Percentiles rank a stretch among this genome's conserved stretches.
Conservation (phyloP, 108 stramenopile species). For the Fistulifera pelliculosa region DNA sequence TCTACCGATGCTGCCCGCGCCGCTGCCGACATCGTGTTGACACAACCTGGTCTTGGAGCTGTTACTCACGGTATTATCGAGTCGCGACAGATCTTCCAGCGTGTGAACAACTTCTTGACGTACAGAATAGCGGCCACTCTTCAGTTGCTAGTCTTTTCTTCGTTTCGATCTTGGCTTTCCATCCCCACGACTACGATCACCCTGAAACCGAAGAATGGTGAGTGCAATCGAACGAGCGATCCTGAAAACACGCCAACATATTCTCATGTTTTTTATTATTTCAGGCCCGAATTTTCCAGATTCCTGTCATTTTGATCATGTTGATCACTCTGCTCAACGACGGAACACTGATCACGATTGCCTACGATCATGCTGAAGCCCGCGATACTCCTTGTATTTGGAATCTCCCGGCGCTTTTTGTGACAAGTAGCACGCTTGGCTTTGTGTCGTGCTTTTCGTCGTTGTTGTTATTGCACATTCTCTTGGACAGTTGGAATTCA, state of each 20-base stretch:
- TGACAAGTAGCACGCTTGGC: slow-evolving; percentile 32
- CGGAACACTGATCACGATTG: slow-evolving; percentile 63
- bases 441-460: slow-evolving; percentile 34
- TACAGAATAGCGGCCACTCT: slow-evolving; percentile 65
- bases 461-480: slow-evolving; percentile 28
- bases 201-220: slow-evolving; percentile 12
- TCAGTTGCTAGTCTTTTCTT: slow-evolving; percentile 77
- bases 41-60: slow-evolving; percentile 43
- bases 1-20: slow-evolving; percentile 67
- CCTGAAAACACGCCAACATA: no score
- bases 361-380: slow-evolving; percentile 52
- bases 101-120: slow-evolving; percentile 47
- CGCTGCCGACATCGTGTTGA: slow-evolving; percentile 66
- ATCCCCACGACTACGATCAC: slow-evolving; percentile 27
- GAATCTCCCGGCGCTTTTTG: slow-evolving; percentile 40
- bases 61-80: slow-evolving; percentile 54
- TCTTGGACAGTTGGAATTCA: slow-evolving; percentile 33
- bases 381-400: slow-evolving; percentile 33
- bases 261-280: background rate
- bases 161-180: slow-evolving; percentile 52
- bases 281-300: slow-evolving; percentile 47
- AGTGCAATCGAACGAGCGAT: background rate
- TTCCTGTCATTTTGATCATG: slow-evolving; percentile 72
- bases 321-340: slow-evolving; percentile 72
- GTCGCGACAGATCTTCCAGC: slow-evolving; percentile 42